phyloP scores from a whole-genome alignment of 73 alveolate genomes.

The Paramecium octaurelia region DNA sequence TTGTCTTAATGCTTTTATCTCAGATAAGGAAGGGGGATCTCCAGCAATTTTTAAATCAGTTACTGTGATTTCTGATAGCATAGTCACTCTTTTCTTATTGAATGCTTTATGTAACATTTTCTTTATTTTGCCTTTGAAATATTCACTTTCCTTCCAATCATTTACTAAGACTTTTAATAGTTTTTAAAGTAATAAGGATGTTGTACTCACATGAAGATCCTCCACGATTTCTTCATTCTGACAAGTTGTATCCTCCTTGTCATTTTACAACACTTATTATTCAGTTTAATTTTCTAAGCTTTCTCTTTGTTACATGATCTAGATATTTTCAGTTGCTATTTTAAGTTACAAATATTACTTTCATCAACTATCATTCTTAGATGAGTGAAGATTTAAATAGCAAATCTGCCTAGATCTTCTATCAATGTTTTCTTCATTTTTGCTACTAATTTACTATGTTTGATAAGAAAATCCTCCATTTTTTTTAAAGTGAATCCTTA shows the following conservation, averaged over 20 bases:
- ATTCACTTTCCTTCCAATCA: conserved; percentile 45
- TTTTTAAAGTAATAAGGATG: not conserved
- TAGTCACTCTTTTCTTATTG: not conserved
- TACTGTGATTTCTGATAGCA: not conserved
- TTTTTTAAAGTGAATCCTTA: conserved; percentile 23
- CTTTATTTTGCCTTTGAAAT: not conserved
- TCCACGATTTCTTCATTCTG: not conserved
- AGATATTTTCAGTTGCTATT: not conserved
- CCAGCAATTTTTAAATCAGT: not conserved
- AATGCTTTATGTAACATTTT: not conserved
- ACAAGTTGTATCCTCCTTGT: not conserved
- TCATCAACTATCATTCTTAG: conserved; percentile 23
- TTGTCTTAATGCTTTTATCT: not conserved
- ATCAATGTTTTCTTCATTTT: conserved; percentile 4
- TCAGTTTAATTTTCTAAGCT: not conserved
- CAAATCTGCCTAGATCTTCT: conserved; percentile 12
- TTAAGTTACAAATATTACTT: not conserved
- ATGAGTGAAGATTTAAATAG: not conserved
- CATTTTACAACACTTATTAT: not conserved
- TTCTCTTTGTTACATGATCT: not conserved
- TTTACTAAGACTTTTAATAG: not conserved
- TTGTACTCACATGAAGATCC: not conserved
- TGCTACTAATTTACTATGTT: not conserved
- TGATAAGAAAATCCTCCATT: not conserved
- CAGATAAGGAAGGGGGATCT: conserved; percentile 4